Percentiles rank a stretch among this genome's conserved stretches.
phyloP scores from a whole-genome alignment of 2,329 filamentous ascomycete genomes.

The Aspergillus cejpii region DNA sequence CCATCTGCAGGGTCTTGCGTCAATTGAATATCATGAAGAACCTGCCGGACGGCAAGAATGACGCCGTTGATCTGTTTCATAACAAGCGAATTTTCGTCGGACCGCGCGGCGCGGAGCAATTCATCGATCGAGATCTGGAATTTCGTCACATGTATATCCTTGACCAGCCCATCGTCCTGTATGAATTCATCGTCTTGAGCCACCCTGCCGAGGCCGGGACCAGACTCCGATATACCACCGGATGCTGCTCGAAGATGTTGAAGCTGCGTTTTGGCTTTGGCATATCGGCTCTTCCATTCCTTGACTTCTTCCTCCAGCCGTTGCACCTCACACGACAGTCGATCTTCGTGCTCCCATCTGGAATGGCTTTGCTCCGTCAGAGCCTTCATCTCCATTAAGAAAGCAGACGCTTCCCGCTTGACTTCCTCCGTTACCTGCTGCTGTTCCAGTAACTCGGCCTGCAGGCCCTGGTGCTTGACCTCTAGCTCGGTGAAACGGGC shows the following conservation, averaged over 20 bases:
- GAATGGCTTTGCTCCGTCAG: slow-evolving; percentile 74
- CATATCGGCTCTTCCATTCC: slow-evolving; percentile 86
- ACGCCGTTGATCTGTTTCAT: slow-evolving; percentile 84
- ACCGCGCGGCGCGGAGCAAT: slow-evolving; percentile 68
- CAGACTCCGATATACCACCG: slow-evolving; percentile 55
- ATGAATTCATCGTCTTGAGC: slow-evolving; percentile 67
- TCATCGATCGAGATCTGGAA: slow-evolving; percentile 95
- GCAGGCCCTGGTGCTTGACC: slow-evolving; percentile 59
- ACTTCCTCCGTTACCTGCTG: slow-evolving; percentile 81
- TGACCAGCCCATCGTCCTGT: slow-evolving; percentile 68
- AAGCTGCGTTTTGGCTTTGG: slow-evolving; percentile 78
- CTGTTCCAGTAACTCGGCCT: slow-evolving; percentile 62
- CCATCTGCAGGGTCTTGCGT: slow-evolving; percentile 54
- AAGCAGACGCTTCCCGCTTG: slow-evolving; percentile 71
- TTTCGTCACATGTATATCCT: slow-evolving; percentile 86
- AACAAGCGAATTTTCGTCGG: slow-evolving; percentile 64
- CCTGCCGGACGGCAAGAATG: slow-evolving; percentile 71
- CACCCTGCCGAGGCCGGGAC: slow-evolving; percentile 40
- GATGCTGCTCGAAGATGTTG: slow-evolving; percentile 75
- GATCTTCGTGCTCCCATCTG: slow-evolving; percentile 74
- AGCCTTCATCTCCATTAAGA: slow-evolving; percentile 80
- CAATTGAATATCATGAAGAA: slow-evolving; percentile 68
- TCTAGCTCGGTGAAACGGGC: slow-evolving; percentile 54
- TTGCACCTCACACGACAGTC: slow-evolving; percentile 66
- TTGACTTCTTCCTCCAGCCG: slow-evolving; percentile 74